Conservation (phyloP, 768 basidiomycete genomes). For the Rhodosporidiobolus sp. region DNA sequence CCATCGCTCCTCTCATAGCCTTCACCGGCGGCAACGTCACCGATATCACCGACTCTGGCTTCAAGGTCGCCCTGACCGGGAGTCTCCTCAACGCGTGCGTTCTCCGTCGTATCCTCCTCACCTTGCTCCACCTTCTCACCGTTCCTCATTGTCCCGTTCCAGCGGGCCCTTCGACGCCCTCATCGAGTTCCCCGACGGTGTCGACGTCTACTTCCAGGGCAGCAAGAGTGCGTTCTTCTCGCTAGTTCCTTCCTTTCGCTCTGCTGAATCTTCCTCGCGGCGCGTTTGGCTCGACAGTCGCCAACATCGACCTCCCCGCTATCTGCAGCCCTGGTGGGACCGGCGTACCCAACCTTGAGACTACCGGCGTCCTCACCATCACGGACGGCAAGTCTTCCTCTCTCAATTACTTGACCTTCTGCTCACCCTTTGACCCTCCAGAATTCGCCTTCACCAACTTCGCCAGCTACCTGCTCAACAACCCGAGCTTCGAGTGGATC, state of each 20-base stretch:
- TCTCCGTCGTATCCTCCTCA: background rate
- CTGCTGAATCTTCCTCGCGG: no score
- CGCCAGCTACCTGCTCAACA: constrained; percentile 54
- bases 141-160: no score
- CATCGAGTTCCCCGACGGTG: constrained; percentile 58
- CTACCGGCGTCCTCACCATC: constrained; percentile 59
- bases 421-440: no score
- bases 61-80: constrained; percentile 58
- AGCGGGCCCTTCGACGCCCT: constrained; percentile 26
- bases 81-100: constrained; percentile 12
- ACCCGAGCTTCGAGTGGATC: constrained; percentile 30
- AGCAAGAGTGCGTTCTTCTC: background rate
- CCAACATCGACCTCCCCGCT: constrained; percentile 61
- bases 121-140: background rate
- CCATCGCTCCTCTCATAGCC: constrained; percentile 29
- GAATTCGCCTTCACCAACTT: constrained; percentile 56
- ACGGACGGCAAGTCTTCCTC: no score
- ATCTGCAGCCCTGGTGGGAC: constrained; percentile 66
- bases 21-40: constrained; percentile 64
- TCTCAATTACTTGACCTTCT: no score
- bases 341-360: constrained; percentile 63
- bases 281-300: constrained; percentile 52
- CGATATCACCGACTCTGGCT: constrained; percentile 60
- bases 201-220: constrained; percentile 49
- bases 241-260: no score